phyloP scores from a whole-genome alignment of 495 filamentous ascomycete species.

The Penicillium fimorum region DNA sequence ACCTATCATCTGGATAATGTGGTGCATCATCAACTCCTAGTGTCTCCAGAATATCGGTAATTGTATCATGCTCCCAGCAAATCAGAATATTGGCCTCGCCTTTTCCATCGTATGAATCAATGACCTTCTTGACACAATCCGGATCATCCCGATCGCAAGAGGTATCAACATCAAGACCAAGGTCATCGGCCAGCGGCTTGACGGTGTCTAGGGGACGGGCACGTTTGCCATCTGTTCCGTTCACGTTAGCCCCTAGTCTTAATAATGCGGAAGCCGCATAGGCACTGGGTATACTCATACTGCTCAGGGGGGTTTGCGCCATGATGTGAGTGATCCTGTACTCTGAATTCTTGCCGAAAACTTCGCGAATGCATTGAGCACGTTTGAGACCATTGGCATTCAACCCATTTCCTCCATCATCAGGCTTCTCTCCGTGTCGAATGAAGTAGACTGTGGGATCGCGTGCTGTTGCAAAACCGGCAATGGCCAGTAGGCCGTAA shows the following conservation, averaged over 20 bases:
- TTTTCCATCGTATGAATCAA: slow-evolving; percentile 41
- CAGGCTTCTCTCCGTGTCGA: slow-evolving; percentile 59
- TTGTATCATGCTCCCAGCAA: slow-evolving; percentile 55
- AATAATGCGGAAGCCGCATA: background rate
- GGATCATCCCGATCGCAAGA: slow-evolving; percentile 50
- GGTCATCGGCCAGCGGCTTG: slow-evolving; percentile 46
- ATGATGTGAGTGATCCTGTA: slow-evolving; percentile 56
- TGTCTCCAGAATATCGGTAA: slow-evolving; percentile 46
- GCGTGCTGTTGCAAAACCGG: slow-evolving; percentile 17
- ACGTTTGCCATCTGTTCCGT: slow-evolving; percentile 43
- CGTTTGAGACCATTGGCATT: slow-evolving; percentile 46
- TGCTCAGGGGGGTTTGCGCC: slow-evolving; percentile 47
- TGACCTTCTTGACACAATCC: slow-evolving; percentile 45
- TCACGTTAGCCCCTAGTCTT: background rate
- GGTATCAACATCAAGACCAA: slow-evolving; percentile 51
- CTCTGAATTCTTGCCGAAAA: slow-evolving; percentile 44
- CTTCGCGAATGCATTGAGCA: slow-evolving; percentile 48
- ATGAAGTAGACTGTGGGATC: slow-evolving; percentile 52
- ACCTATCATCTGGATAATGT: slow-evolving; percentile 37
- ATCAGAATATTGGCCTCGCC: slow-evolving; percentile 55
- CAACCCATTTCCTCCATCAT: slow-evolving; percentile 42
- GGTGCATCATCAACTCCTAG: slow-evolving; percentile 44
- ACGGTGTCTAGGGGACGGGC: slow-evolving; percentile 54
- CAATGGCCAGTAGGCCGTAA: slow-evolving; percentile 23
- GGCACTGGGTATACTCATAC: slow-evolving; percentile 30